Conservation (phyloP, 176 grass and related monocot species). For the Ampelocalamus luodianensis region DNA sequence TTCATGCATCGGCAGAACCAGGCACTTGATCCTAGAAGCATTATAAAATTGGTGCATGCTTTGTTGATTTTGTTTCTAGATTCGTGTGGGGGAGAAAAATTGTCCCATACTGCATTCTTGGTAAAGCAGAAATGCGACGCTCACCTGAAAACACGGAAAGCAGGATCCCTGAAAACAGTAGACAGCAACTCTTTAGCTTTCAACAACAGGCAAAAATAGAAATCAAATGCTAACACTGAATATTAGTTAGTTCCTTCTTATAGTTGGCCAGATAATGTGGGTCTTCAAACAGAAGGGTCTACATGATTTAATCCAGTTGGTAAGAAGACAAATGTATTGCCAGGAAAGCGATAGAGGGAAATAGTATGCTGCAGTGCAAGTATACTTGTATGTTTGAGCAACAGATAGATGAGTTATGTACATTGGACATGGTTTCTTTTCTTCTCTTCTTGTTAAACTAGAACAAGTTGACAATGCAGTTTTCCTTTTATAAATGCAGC, state of each 20-base stretch:
- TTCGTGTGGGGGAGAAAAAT: not conserved
- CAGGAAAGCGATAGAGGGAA: not conserved
- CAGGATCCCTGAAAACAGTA: slow-evolving; percentile 39
- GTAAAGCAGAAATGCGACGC: slow-evolving; percentile 3
- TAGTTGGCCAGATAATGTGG: not conserved
- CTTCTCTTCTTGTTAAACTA: slow-evolving; percentile 2
- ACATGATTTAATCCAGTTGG: not conserved
- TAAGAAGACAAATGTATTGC: not conserved
- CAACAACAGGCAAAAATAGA: slow-evolving; percentile 18
- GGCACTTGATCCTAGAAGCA: slow-evolving; percentile 42
- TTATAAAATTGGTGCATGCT: slow-evolving; percentile 34
- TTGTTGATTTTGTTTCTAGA: slow-evolving; percentile 38
- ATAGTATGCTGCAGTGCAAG: not conserved
- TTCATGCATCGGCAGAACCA: slow-evolving; percentile 17
- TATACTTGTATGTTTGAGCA: slow-evolving; percentile 8
- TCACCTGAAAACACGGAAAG: slow-evolving; percentile 37
- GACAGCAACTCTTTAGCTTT: slow-evolving; percentile 24
- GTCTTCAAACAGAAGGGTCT: slow-evolving; percentile 3
- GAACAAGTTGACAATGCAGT: not conserved
- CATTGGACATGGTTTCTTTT: not conserved
- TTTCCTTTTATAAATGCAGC: not conserved
- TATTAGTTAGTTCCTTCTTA: slow-evolving; percentile 8
- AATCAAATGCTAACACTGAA: not conserved
- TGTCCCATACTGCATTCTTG: not conserved
- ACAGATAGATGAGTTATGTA: not conserved